phyloP scores from a whole-genome alignment of 2,329 filamentous ascomycete species.

The Endothia cerciana region DNA sequence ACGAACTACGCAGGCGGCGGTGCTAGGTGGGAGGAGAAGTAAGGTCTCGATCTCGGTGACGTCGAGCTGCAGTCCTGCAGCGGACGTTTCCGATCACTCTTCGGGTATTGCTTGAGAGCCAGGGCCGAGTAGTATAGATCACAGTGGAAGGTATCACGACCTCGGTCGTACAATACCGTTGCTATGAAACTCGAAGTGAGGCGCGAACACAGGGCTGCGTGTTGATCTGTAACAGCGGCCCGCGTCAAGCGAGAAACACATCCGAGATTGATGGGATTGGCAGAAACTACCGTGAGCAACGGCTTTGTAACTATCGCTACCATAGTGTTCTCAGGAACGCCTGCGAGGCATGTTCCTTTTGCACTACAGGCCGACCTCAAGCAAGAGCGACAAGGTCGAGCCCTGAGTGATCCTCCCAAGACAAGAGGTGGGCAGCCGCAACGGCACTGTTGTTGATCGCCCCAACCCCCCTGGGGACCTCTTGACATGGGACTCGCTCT shows the following conservation, averaged over 20 bases:
- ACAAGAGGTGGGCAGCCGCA: not conserved
- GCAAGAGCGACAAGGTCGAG: not conserved
- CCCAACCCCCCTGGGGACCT: not conserved
- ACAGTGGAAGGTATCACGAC: not conserved
- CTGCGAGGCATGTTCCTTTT: not conserved
- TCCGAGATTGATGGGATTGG: constrained; percentile 9
- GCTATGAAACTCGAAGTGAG: constrained; percentile 18
- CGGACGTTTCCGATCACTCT: not conserved
- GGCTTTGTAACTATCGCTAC: not conserved
- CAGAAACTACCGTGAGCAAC: constrained; percentile 8
- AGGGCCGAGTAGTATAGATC: not conserved
- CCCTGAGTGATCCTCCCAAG: not conserved
- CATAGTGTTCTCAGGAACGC: not conserved
- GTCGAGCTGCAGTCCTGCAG: constrained; percentile 16
- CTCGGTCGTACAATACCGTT: constrained; percentile 7
- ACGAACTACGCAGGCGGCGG: not conserved
- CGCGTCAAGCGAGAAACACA: constrained; percentile 21
- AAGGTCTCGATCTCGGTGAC: not conserved
- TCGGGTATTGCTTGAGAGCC: constrained; percentile 1
- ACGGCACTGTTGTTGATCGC: not conserved
- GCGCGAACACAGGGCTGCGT: constrained; percentile 20
- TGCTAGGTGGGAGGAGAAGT: not conserved
- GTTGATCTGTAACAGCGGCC: constrained; percentile 17
- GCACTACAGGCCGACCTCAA: constrained; percentile 7
- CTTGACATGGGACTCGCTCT: not conserved